These are phyloP conservation scores for Massariosphaeria phaeospora DNA, from an alignment of 495 filamentous ascomycete species.

Conservation along the genomic window DNA sequence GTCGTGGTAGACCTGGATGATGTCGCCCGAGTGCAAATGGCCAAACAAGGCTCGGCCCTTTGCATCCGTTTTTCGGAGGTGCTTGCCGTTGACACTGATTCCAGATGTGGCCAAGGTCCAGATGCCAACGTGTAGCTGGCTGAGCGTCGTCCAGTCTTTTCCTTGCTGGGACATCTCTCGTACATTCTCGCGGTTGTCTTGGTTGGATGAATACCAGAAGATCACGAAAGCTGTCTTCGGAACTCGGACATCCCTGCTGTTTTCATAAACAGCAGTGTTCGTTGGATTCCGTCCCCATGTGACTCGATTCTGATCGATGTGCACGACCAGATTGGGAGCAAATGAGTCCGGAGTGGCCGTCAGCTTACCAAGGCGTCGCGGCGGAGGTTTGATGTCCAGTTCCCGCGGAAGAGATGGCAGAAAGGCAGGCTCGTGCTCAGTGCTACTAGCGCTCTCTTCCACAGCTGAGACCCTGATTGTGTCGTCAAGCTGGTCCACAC, in stretches of 20 bases:
- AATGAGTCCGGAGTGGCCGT: constrained; percentile 45
- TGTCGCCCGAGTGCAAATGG: constrained; percentile 65
- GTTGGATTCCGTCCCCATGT: constrained; percentile 66
- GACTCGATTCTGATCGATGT: constrained; percentile 58
- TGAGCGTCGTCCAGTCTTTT: constrained; percentile 53
- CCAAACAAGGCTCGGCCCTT: constrained; percentile 55
- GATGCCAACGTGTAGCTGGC: constrained; percentile 58
- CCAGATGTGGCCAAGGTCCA: constrained; percentile 65
- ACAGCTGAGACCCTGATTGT: constrained; percentile 27
- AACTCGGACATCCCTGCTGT: constrained; percentile 58
- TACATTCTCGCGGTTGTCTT: constrained; percentile 51
- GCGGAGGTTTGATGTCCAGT: constrained; percentile 37
- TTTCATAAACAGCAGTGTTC: constrained; percentile 59
- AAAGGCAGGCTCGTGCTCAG: neutral
- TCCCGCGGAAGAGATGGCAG: constrained; percentile 1
- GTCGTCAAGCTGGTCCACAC: constrained; percentile 26
- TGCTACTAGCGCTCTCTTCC: constrained; percentile 1
- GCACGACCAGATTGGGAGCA: constrained; percentile 51
- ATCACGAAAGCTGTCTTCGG: constrained; percentile 79
- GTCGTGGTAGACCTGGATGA: constrained; percentile 57
- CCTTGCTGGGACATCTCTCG: constrained; percentile 50
- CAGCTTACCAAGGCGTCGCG: constrained; percentile 46
- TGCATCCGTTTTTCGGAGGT: constrained; percentile 44
- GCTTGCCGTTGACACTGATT: constrained; percentile 66
- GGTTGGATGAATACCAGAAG: constrained; percentile 57